Evolutionary conservation across 345 rosid genomes (phyloP).

Genomic region (Camelina laxa): DNA sequence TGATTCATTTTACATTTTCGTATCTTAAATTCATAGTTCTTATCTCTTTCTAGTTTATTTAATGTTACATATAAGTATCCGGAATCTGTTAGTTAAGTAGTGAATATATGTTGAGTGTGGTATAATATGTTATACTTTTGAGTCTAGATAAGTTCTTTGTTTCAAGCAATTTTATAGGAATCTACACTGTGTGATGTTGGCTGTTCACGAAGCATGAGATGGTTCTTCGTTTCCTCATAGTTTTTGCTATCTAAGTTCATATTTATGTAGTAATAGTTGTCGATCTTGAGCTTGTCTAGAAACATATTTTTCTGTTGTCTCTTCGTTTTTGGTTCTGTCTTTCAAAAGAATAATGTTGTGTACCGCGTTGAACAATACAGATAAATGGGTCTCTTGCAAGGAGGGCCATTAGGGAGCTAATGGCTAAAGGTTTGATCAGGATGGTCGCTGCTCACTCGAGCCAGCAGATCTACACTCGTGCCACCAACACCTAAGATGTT

Average conservation of each 20-base stretch:
- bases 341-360: background rate
- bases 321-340: background rate
- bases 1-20: background rate
- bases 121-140: background rate
- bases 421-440: conserved; percentile 74
- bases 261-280: background rate
- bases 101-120: background rate
- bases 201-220: background rate
- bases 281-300: background rate
- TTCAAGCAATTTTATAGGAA: background rate
- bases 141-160: background rate
- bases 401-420: conserved; percentile 69
- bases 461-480: conserved; percentile 82
- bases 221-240: background rate
- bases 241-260: background rate
- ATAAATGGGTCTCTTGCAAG: conserved; percentile 68
- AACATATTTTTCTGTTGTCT: background rate
- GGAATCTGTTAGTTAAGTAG: background rate
- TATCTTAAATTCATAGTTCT: background rate
- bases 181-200: background rate
- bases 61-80: background rate
- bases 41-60: background rate
- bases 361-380: conserved; percentile 22
- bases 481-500: conserved; percentile 61
- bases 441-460: conserved; percentile 69